These are phyloP conservation scores for Beta vulgaris DNA, from an alignment of 148 eudicot genomes.

Conservation along the genomic window DNA sequence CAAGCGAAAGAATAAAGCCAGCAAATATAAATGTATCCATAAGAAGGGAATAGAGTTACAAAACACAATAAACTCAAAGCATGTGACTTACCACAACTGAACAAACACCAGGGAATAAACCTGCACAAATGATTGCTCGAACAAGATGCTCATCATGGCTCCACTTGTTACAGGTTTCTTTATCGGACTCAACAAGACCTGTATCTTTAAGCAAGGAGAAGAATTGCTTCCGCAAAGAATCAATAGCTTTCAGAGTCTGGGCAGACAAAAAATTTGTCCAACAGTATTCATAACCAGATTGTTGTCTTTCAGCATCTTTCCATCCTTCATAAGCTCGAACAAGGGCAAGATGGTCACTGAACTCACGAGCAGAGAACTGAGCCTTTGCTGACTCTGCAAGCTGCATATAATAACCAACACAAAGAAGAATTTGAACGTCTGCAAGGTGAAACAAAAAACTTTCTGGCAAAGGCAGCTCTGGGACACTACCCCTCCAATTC, in stretches of 20 bases:
- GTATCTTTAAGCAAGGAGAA: conserved; percentile 63
- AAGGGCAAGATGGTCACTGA: conserved; percentile 95
- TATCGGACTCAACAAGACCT: conserved; percentile 61
- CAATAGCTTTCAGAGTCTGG: conserved; percentile 88
- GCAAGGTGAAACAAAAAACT: too few species aligned
- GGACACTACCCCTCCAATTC: too few species aligned
- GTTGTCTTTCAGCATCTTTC: conserved; percentile 81
- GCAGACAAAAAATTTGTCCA: conserved; percentile 89
- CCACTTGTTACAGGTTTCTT: conserved; percentile 64
- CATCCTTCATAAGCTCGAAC: conserved; percentile 91
- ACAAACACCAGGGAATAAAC: conserved; percentile 86
- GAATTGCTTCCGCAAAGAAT: conserved; percentile 87
- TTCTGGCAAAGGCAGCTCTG: too few species aligned
- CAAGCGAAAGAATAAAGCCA: background rate
- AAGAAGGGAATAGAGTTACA: background rate
- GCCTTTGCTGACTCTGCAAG: conserved; percentile 94
- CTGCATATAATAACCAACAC: conserved; percentile 40
- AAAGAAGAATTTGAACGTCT: background rate
- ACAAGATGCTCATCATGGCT: conserved; percentile 80
- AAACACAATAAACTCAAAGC: conserved; percentile 4
- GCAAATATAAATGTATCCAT: background rate
- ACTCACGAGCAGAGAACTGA: conserved; percentile 80
- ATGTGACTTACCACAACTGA: conserved; percentile 77
- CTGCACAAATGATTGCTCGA: conserved; percentile 78
- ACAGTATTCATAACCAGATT: conserved; percentile 83